Evolutionary conservation across 116 monocot species (phyloP), one percentile per base, ranked within the genome.

Genomic region (Cymodocea nodosa): DNA sequence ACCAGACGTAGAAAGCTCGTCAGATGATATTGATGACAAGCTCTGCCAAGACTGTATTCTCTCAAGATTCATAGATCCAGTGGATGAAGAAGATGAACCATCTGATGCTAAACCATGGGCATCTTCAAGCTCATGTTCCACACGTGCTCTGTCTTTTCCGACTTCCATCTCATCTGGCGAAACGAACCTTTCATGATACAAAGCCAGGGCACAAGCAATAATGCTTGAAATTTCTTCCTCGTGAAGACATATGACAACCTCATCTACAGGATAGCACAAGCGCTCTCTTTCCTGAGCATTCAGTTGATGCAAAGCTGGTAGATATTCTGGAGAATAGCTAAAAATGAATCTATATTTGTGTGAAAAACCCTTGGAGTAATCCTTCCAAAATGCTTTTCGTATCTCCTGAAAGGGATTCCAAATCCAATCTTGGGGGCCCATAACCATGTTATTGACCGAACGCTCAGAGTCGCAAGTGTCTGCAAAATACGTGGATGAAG

Each of bases 171-270:
- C 74, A 48, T 14, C 24, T 60, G 23, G 37, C 4, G 65, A 53
- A 40, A 50, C 63, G 54, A 30, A 63, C 3, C 35, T 68, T 50
- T 77, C 75, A 56, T 82, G 75, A 68, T 63, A 80, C 66, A 76
- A 58, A 0, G 75, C 67, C 52, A 92, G 56, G 35, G 86, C 87
- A 76, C 78, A 83, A 50, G 99, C 80, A 74, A 99, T 92, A 49
- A 99, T 83, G 74, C 92, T 99, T 20, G 99, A 89, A 72, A 92
- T 71, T 55, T 99, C 92, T 75, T 89, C 89, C 59, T 87, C 89
- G 65, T 60, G 74, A 52, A 81, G 67, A 59, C 86, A 89, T 23
- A 86, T 59, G 44, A 92, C 67, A 65, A 62, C 71, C 40, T 77
- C 80, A 69, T 83, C 71, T 49, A 88, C 40, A 30, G 79, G 67